Evolutionary conservation across 768 basidiomycete species (phyloP).

Genomic region (Mycena alexandri): DNA sequence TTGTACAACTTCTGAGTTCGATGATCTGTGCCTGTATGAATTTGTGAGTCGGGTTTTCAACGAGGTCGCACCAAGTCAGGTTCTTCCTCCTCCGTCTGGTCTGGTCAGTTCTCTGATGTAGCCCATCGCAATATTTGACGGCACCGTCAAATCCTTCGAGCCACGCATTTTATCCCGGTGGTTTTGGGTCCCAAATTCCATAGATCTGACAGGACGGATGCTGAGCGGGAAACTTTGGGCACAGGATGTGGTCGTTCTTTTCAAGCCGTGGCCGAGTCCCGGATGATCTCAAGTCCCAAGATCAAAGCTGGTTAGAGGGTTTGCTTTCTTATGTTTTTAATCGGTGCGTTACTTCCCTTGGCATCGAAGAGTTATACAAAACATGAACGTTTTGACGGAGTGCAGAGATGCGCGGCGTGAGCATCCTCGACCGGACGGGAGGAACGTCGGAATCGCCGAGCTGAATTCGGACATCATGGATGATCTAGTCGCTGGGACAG

Average conservation of each 20-base stretch:
- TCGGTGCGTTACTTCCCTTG: neutral
- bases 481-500: neutral
- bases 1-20: neutral
- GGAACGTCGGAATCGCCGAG: neutral
- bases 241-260: neutral
- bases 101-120: neutral
- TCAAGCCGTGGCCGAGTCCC: slow-evolving; percentile 2
- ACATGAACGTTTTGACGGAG: slow-evolving; percentile 27
- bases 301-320: neutral
- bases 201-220: neutral
- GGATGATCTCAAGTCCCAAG: neutral
- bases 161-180: neutral
- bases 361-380: slow-evolving; percentile 6
- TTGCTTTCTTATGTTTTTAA: too few species aligned
- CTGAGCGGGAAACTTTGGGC: slow-evolving; percentile 8
- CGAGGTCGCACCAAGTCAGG: too few species aligned
- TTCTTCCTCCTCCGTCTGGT: neutral
- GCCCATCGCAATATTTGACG: neutral
- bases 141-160: neutral
- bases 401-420: slow-evolving; percentile 30
- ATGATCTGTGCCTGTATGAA: neutral
- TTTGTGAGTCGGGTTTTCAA: neutral
- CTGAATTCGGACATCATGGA: neutral
- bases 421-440: neutral
- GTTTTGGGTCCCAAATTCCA: too few species aligned